Conservation (phyloP, 345 rosid species). For the Populus ilicifolia region DNA sequence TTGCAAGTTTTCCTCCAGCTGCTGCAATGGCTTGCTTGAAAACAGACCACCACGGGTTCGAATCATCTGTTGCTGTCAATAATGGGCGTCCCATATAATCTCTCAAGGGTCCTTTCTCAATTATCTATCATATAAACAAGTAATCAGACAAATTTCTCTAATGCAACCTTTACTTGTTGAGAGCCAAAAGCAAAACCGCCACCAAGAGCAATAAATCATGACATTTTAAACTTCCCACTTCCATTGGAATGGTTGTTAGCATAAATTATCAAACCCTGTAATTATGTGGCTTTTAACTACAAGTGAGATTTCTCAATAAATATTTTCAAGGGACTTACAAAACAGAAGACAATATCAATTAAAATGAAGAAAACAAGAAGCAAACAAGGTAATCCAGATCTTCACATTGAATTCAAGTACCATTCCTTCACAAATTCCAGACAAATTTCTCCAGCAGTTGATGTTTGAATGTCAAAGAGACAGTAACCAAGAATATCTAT, state of each 20-base stretch:
- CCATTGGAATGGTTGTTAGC: not conserved
- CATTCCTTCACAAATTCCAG: too few relatives aligned
- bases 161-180: not conserved
- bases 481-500: not conserved
- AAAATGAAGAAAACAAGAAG: not conserved
- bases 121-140: constrained; percentile 36
- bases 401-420: not conserved
- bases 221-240: too few relatives aligned
- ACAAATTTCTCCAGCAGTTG: too few relatives aligned
- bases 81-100: constrained; percentile 57
- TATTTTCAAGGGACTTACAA: not conserved
- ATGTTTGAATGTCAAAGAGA: not conserved
- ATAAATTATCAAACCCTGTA: not conserved
- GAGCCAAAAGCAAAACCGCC: not conserved
- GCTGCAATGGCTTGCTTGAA: constrained; percentile 67
- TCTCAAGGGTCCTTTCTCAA: constrained; percentile 54
- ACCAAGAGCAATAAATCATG: too few relatives aligned
- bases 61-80: constrained; percentile 59
- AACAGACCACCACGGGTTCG: constrained; percentile 88
- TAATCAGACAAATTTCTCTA: not conserved
- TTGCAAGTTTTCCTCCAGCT: constrained; percentile 70
- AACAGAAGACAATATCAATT: not conserved
- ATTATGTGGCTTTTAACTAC: not conserved
- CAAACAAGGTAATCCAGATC: not conserved
- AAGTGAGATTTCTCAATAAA: not conserved